phyloP scores from a whole-genome alignment of 768 basidiomycete species.

The Trametes gibbosa region DNA sequence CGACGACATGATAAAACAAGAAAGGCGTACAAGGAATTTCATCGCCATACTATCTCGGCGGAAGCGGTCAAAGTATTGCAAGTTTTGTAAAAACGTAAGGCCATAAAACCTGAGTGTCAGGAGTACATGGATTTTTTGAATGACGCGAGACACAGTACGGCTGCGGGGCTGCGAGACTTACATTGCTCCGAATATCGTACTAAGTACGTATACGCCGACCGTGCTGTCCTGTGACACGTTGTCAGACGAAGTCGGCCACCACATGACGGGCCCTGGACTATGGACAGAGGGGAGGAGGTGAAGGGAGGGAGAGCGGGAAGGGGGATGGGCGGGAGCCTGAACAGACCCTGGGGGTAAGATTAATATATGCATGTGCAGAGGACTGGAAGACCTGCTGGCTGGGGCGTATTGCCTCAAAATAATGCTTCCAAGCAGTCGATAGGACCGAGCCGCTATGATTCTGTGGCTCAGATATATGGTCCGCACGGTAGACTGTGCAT shows the following conservation, averaged over 20 bases:
- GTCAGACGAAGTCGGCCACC: slow-evolving; percentile 11
- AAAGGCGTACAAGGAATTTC: slow-evolving; percentile 8
- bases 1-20: background rate
- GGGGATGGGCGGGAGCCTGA: background rate
- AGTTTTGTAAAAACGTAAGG: slow-evolving; percentile 14
- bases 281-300: background rate
- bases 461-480: background rate
- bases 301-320: background rate
- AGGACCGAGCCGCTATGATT: background rate
- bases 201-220: slow-evolving; percentile 10
- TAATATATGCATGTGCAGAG: background rate
- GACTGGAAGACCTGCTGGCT: background rate
- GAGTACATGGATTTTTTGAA: background rate
- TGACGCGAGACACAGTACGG: too few species aligned
- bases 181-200: slow-evolving; percentile 7
- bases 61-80: slow-evolving; percentile 14
- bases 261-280: slow-evolving; percentile 10
- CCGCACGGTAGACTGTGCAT: too few species aligned
- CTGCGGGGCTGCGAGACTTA: background rate
- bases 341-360: background rate
- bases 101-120: slow-evolving; percentile 9
- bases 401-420: background rate
- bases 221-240: slow-evolving; percentile 10
- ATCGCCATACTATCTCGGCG: slow-evolving; percentile 3
- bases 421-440: background rate